phyloP scores from a whole-genome alignment of 768 basidiomycete species.

The Kwoniella botswanensis region DNA sequence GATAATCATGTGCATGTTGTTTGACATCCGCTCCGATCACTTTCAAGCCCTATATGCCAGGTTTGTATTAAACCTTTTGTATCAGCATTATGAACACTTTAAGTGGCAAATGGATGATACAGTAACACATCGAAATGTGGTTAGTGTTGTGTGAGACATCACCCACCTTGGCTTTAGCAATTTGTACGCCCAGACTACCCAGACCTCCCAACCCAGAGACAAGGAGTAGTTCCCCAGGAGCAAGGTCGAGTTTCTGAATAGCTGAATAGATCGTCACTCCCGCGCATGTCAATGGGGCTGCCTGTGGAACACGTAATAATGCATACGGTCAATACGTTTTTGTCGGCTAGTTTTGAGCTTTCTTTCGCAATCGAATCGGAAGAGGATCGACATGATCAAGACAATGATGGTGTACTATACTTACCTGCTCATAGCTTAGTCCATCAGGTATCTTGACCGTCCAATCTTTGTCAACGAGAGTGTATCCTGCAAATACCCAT shows the following conservation, averaged over 20 bases:
- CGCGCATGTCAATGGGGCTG: slow-evolving; percentile 35
- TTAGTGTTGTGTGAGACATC: too few relatives aligned
- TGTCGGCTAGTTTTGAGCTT: not conserved
- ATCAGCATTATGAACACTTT: too few relatives aligned
- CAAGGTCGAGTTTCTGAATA: slow-evolving; percentile 19
- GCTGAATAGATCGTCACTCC: slow-evolving; percentile 31
- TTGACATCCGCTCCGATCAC: slow-evolving; percentile 1
- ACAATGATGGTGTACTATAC: not conserved
- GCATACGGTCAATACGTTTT: not conserved
- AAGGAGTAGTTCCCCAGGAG: slow-evolving; percentile 10
- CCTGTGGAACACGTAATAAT: slow-evolving; percentile 1
- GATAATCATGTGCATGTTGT: not conserved
- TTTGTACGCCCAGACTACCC: slow-evolving; percentile 27
- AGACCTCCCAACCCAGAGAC: slow-evolving; percentile 31
- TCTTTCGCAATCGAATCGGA: too few relatives aligned
- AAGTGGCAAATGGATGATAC: not conserved
- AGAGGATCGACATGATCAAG: not conserved
- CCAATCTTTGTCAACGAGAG: slow-evolving; percentile 4
- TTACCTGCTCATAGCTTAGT: slow-evolving; percentile 12
- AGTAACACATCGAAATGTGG: not conserved
- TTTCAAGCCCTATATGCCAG: not conserved
- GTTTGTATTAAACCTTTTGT: too few relatives aligned
- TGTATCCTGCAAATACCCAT: slow-evolving; percentile 14
- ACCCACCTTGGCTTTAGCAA: slow-evolving; percentile 29
- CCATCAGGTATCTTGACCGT: not conserved